Base-by-base conservation (phyloP, 768 basidiomycete genomes). In the Neoboletus brunneissimus region DNA sequence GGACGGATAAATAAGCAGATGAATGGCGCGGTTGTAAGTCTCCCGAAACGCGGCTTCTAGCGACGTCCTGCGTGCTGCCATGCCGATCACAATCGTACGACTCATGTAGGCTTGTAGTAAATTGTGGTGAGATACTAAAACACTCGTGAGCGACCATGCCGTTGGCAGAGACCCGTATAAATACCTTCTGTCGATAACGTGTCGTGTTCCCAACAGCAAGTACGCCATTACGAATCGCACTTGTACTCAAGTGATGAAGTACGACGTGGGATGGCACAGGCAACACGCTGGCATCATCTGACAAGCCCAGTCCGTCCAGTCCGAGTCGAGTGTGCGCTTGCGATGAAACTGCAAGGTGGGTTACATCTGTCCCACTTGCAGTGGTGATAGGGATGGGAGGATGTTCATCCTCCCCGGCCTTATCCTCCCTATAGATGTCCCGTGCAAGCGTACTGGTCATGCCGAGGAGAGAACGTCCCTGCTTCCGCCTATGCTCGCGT, bases 201-300 rank as follows among this genome's bases (percentile, higher is more conserved):
- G 88, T 94, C 55, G 95, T 98, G 57, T 85, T 92, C 27, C 87
- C 94, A 6, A 98, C 94, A 38, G 94, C 94, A 48, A 98, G 73
- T 45, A 96, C 92, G 8, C 93, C 94, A 70, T 94, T 94, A 72
- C 86, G 81, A 58, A 98, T 98, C 50, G 95, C 94, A 65, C 93
- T 96, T 58, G 95, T 97, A 59, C 91, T 91, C 64, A 98, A 73
- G 72, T 98, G 95, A 64, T 97, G 94, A 60, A 98, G 76, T 23
- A 98, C 93, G 37, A 93, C 92, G 75, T 98, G 95, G 37, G 86
- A 89, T 22, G 95, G 95, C 22, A 97, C 92, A 16, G 96, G 89
- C 59, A 98, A 73, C 54, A 98, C 93, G 47, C 87, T 88, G 50
- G 84, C 89, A 67, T 98, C 95, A 72, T 98, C 95, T 18, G 85